Conservation (phyloP, 768 basidiomycete genomes). For the Pisolithus sp. region DNA sequence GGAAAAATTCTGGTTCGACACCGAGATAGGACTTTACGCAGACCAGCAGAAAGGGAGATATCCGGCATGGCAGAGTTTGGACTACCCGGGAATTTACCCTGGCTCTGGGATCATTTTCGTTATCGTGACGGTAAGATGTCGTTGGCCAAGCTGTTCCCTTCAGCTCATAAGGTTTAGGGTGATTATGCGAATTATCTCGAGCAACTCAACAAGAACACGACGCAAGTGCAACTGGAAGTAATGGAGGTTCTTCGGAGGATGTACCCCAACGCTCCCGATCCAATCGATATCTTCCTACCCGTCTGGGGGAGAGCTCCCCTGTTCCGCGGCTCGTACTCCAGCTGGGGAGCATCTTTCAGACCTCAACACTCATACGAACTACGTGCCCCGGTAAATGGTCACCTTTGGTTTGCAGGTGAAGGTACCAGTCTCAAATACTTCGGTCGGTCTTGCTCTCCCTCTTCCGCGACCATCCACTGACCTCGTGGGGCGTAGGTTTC, state of each 20-base stretch:
- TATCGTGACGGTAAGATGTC: too few relatives aligned
- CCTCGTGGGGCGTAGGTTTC: slow-evolving; percentile 33
- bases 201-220: slow-evolving; percentile 32
- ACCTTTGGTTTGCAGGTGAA: slow-evolving; percentile 57
- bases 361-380: slow-evolving; percentile 50
- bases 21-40: slow-evolving; percentile 48
- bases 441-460: slow-evolving; percentile 36
- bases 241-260: slow-evolving; percentile 52
- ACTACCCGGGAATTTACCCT: too few relatives aligned
- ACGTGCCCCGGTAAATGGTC: slow-evolving; percentile 42
- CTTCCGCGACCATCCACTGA: not conserved
- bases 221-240: slow-evolving; percentile 45
- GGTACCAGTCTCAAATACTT: slow-evolving; percentile 53
- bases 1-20: slow-evolving; percentile 53
- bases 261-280: slow-evolving; percentile 52
- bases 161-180: slow-evolving; percentile 33
- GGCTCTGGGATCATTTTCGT: too few relatives aligned
- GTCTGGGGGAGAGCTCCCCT: slow-evolving; percentile 49
- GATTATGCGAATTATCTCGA: slow-evolving; percentile 58
- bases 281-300: slow-evolving; percentile 48
- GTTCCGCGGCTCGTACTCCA: slow-evolving; percentile 47
- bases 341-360: slow-evolving; percentile 61
- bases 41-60: slow-evolving; percentile 53
- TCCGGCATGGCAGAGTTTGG: slow-evolving; percentile 59
- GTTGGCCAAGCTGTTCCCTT: too few relatives aligned